Evolutionary conservation across 148 eudicot species (phyloP).

Genomic region (Tetragonia tetragonoides): DNA sequence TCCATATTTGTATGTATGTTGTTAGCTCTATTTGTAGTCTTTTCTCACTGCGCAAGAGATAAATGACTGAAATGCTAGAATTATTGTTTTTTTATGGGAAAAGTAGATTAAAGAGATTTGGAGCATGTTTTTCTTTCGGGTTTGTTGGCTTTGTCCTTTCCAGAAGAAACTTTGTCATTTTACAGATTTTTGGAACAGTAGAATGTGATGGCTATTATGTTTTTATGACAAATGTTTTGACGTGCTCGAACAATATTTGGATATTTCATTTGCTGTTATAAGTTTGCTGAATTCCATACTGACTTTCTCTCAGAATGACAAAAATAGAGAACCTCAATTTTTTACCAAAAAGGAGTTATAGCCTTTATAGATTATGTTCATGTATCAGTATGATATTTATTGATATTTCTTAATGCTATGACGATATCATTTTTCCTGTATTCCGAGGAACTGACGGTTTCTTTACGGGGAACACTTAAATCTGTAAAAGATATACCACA

Average conservation of each 20-base stretch:
- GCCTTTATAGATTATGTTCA: neutral
- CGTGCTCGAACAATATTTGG: neutral
- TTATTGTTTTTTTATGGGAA: neutral
- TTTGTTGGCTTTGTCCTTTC: neutral
- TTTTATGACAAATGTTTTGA: neutral
- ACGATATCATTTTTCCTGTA: conserved; percentile 81
- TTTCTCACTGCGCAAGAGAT: neutral
- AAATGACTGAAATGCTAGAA: neutral
- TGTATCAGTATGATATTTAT: neutral
- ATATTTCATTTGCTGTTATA: neutral
- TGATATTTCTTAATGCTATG: conserved; percentile 40
- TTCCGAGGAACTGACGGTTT: conserved; percentile 74
- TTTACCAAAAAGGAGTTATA: neutral
- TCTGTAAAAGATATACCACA: conserved; percentile 80
- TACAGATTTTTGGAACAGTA: neutral
- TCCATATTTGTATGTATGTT: conserved; percentile 7
- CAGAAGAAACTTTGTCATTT: neutral
- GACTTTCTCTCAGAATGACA: neutral
- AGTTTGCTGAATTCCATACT: neutral
- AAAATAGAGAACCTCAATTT: neutral
- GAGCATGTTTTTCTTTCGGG: neutral
- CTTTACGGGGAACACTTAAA: conserved; percentile 80
- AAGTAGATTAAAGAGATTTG: neutral
- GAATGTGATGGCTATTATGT: neutral
- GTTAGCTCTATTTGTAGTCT: neutral